A percentile compares a stretch with the other conserved stretches of the same genome.
These are phyloP conservation scores for Saturnispora quitensis DNA, from an alignment of 805 yeast genomes.

Conservation along the genomic window DNA sequence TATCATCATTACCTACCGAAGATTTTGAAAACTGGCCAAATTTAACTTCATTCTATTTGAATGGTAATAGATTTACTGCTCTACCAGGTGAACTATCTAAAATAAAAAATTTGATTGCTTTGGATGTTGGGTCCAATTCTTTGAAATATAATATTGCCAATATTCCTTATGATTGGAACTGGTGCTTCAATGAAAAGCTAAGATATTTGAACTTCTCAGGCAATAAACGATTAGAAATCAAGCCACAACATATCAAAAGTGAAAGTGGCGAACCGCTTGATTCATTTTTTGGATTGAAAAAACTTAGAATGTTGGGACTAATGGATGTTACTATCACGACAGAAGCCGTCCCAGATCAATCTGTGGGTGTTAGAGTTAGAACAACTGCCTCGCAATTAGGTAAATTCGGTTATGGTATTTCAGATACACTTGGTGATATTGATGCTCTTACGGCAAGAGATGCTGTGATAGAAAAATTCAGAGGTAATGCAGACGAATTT, in stretches of 20 bases:
- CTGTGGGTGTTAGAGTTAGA: slow-evolving; percentile 72
- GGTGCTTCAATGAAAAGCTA: slow-evolving; percentile 76
- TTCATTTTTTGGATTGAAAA: slow-evolving; percentile 49
- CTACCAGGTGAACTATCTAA: slow-evolving; percentile 83
- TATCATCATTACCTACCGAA: slow-evolving; percentile 76
- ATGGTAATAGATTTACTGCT: slow-evolving; percentile 77
- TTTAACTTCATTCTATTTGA: slow-evolving; percentile 56
- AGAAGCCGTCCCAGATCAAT: slow-evolving; percentile 82
- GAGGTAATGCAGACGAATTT: slow-evolving; percentile 77
- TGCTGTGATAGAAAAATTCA: slow-evolving; percentile 75
- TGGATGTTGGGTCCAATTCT: slow-evolving; percentile 88
- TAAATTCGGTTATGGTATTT: slow-evolving; percentile 78
- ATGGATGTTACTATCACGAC: slow-evolving; percentile 94
- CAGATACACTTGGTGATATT: slow-evolving; percentile 71
- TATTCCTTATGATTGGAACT: slow-evolving; percentile 96
- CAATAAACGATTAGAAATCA: slow-evolving; percentile 83
- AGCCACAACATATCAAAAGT: slow-evolving; percentile 43
- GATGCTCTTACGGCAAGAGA: slow-evolving; percentile 68
- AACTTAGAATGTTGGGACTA: slow-evolving; percentile 68
- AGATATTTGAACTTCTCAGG: slow-evolving; percentile 85
- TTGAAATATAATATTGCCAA: slow-evolving; percentile 88
- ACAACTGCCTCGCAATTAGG: slow-evolving; percentile 78
- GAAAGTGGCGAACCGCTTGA: slow-evolving; percentile 60
- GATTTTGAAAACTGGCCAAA: slow-evolving; percentile 57
- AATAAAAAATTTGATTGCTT: slow-evolving; percentile 48